These are phyloP conservation scores for Diaporthe sp. DNA, from an alignment of 2,329 filamentous ascomycete species.

Conservation along the genomic window DNA sequence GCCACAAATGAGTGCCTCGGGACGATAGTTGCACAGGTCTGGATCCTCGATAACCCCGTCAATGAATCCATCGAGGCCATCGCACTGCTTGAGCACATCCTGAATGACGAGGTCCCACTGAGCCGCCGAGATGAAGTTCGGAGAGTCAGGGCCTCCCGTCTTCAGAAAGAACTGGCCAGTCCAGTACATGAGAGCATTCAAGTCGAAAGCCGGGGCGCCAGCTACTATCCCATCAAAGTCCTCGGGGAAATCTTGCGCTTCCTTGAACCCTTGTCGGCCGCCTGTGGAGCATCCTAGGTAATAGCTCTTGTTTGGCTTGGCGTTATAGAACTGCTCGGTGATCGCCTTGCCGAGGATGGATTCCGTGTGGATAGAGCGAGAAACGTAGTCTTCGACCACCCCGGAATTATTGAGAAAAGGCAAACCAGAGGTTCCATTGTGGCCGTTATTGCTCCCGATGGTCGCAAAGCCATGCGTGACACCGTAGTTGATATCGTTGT, in stretches of 20 bases:
- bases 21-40: slow-evolving; percentile 53
- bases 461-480: slow-evolving; percentile 55
- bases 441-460: slow-evolving; percentile 63
- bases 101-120: slow-evolving; percentile 58
- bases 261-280: slow-evolving; percentile 68
- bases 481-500: slow-evolving; percentile 58
- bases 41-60: slow-evolving; percentile 65
- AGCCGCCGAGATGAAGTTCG: slow-evolving; percentile 38
- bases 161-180: slow-evolving; percentile 62
- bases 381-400: slow-evolving; percentile 52
- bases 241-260: slow-evolving; percentile 63
- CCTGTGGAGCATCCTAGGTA: slow-evolving; percentile 71
- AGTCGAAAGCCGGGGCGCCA: slow-evolving; percentile 64
- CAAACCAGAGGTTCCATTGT: slow-evolving; percentile 56
- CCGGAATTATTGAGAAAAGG: slow-evolving; percentile 53
- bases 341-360: slow-evolving; percentile 61
- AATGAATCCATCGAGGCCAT: slow-evolving; percentile 59
- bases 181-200: slow-evolving; percentile 57
- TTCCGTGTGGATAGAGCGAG: slow-evolving; percentile 59
- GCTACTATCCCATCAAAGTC: slow-evolving; percentile 70
- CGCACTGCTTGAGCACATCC: slow-evolving; percentile 63
- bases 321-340: slow-evolving; percentile 60
- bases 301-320: slow-evolving; percentile 59
- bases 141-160: slow-evolving; percentile 55
- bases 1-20: slow-evolving; percentile 52